Evolutionary conservation across 2,329 filamentous ascomycete species (phyloP), one percentile per base, ranked within the genome.

Genomic region (Nigrospora sphaerica): DNA sequence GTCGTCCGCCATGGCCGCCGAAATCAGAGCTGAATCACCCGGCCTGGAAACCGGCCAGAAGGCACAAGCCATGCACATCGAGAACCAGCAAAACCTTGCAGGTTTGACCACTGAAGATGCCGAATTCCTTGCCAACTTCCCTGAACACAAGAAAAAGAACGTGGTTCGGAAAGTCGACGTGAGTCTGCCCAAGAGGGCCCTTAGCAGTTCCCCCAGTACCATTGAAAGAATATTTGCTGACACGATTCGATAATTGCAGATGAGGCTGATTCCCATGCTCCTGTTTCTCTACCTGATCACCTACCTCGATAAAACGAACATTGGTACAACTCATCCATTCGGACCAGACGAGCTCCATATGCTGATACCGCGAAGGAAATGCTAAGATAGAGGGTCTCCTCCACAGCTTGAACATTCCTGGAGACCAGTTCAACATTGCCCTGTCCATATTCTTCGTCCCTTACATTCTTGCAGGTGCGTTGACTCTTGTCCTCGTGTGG

Each of bases 121-220:
- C 6, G 57, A 60, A 13, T 66, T 65, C 17, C 56, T 65, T 1
- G 48, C 52, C 12, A 57, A 52, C 32, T 65, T 63, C 42, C 52
- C 60, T 0, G 54, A 60, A 3, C 55, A 63, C 3, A 54, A 47
- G 28, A 60, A 55, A 46, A 63, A 60, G 46, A 60, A 50, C 33
- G 53, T 57, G 2, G 47, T 65, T 36, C 54, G 56, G 19, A 62
- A 65, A 48, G 57, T 65, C 16, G 57, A 62, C 46, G 58, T 55
- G 41, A 47, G 55, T 49, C n/a, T 47, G 7, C 14, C 12, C 6
- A 17, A 2, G n/a, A 1, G 17, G 32, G 31, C 12, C n/a, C 14
- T 10, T 7, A 3, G 3, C 4, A 9, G 12, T 3, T 33, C n/a
- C 18, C 6, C 5, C 7, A 6, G 10, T 10, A 12, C 11, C 5